Base-by-base conservation (phyloP, 2,329 filamentous ascomycete genomes). In the Trichophyton mentagrophytes region DNA sequence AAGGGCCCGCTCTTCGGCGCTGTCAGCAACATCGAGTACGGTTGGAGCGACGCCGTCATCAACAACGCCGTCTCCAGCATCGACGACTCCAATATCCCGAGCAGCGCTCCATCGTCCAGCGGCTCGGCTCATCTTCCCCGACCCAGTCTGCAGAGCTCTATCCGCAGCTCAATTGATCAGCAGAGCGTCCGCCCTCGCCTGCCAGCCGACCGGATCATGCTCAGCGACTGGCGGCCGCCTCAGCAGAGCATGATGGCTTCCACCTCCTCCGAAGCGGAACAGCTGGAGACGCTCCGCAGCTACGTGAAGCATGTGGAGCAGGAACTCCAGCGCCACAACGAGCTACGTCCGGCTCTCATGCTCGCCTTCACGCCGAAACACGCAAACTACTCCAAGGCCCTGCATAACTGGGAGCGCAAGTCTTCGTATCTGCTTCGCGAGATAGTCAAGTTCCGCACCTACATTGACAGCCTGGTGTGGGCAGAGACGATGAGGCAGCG, bases 391-490 rank as follows among this genome's bases (percentile, higher is more conserved):
- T 79, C 78, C 64, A 91, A 88, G 73, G 90, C 92, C 15, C 92
- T 97, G 88, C 81, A 86, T 20, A 99, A 99, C 73, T 99, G 93
- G 92, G 91, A 99, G 78, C 85, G 88, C 69, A 97, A 97, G 77
- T 95, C 89, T 61, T 86, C 89, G 33, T 96, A 97, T 71, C 77
- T 99, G 46, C 80, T 97, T 11, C 81, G 89, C 40, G 93, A 99
- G 76, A 96, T 95, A 72, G 90, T 97, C 73, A 97, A 97, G 74
- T 97, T 96, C 76, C 81, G 87, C 63, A 97, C 91, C 0, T 99
- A 97, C 69, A 91, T 96, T 66, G 93, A 97, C 72, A 86, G 85
- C 38, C 77, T 99, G 58, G 80, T 85, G 61, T 82, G 83, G 42
- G 91, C 91, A 0, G 83, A 88, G 66, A 75, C 71, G 36, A 80